A percentile compares a stretch with the other conserved stretches of the same genome.
Evolutionary conservation across 2,329 filamentous ascomycete species (phyloP).

Genomic region (Hortaea werneckii): DNA sequence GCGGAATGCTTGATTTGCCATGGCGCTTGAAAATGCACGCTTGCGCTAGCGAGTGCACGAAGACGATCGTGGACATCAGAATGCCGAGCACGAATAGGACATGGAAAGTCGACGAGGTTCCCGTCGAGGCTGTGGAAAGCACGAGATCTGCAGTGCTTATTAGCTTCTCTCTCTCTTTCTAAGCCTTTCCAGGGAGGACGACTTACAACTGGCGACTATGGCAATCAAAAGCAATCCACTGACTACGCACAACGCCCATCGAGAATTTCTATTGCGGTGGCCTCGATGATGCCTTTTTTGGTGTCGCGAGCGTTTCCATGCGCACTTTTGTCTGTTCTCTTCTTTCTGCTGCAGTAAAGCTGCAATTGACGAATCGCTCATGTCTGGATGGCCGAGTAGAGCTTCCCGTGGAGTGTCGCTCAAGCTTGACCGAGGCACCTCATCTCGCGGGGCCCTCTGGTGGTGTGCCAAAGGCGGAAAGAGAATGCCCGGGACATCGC

Average conservation of each 20-base stretch:
- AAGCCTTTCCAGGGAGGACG: too few species aligned
- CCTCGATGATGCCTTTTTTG: slow-evolving; percentile 3
- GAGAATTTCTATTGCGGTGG: not conserved
- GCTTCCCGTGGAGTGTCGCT: slow-evolving; percentile 20
- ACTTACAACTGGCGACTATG: slow-evolving; percentile 25
- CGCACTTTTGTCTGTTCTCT: slow-evolving; percentile 12
- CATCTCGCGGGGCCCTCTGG: slow-evolving; percentile 9
- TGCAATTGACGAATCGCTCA: slow-evolving; percentile 18
- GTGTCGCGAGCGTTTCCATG: slow-evolving; percentile 11
- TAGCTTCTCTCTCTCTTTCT: not conserved
- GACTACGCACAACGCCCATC: slow-evolving; percentile 13
- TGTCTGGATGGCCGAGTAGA: slow-evolving; percentile 21
- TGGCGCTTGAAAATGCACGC: slow-evolving; percentile 50
- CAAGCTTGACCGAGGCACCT: slow-evolving; percentile 16
- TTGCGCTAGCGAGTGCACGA: slow-evolving; percentile 67
- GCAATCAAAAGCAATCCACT: slow-evolving; percentile 18
- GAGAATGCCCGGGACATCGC: slow-evolving; percentile 7
- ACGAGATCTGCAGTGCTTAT: slow-evolving; percentile 52
- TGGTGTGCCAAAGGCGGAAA: slow-evolving; percentile 14
- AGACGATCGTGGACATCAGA: slow-evolving; percentile 63
- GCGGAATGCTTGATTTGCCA: not conserved
- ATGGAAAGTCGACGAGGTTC: slow-evolving; percentile 54
- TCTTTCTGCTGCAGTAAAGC: slow-evolving; percentile 18
- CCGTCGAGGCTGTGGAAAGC: slow-evolving; percentile 55
- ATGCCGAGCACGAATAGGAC: slow-evolving; percentile 72